These are phyloP conservation scores for Cyclotella sp. DNA, from an alignment of 108 stramenopile genomes.

Conservation along the genomic window DNA sequence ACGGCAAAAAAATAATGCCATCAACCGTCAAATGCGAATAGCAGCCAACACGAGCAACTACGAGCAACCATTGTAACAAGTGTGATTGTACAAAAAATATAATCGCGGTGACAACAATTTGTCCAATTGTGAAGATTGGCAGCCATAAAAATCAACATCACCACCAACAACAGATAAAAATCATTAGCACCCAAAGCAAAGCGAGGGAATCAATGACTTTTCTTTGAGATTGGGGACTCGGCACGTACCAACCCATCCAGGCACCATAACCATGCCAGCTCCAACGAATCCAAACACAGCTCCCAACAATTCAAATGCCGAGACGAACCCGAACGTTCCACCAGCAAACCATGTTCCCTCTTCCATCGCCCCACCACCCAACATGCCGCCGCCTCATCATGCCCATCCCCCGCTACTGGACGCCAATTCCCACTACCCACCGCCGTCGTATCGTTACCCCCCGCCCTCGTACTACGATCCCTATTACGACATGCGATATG, in stretches of 20 bases:
- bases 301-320: too few species aligned
- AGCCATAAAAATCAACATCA: neutral
- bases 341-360: too few species aligned
- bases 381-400: neutral
- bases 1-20: too few species aligned
- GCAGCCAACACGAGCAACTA: too few species aligned
- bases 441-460: neutral
- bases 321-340: too few species aligned
- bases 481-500: conserved; percentile 2
- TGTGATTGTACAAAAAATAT: too few species aligned
- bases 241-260: neutral
- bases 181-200: neutral
- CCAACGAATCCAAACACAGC: neutral
- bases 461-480: conserved; percentile 7
- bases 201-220: neutral
- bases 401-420: neutral
- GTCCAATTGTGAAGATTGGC: neutral
- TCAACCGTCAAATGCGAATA: too few species aligned
- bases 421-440: neutral
- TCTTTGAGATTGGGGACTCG: neutral
- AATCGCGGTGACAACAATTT: neutral
- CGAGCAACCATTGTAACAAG: too few species aligned
- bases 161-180: neutral
- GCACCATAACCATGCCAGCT: neutral
- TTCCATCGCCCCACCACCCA: neutral